A percentile compares a stretch with the other conserved stretches of the same genome.
phyloP scores from a whole-genome alignment of 768 basidiomycete genomes.

The Collybia sordida region DNA sequence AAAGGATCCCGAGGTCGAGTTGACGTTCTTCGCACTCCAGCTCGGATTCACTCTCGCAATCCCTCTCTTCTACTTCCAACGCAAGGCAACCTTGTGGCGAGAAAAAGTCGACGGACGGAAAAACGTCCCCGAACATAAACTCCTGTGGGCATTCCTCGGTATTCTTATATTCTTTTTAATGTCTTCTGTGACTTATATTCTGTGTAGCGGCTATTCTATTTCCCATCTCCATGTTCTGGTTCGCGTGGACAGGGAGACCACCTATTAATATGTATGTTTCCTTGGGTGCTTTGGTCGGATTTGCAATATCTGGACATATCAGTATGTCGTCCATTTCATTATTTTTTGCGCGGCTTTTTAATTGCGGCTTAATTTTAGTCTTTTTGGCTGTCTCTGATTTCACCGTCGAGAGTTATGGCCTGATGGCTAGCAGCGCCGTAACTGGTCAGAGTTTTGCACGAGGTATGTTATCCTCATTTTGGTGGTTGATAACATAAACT shows the following conservation, averaged over 20 bases:
- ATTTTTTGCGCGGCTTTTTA: neutral
- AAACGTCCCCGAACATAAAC: constrained; percentile 19
- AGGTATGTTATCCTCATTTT: constrained; percentile 4
- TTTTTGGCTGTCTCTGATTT: constrained; percentile 20
- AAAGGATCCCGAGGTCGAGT: constrained; percentile 11
- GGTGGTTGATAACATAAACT: neutral
- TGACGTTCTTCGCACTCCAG: constrained; percentile 15
- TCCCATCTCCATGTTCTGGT: constrained; percentile 22
- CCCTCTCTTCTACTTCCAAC: constrained; percentile 17
- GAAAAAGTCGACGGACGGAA: constrained; percentile 15
- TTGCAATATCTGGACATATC: constrained; percentile 20
- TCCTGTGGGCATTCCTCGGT: constrained; percentile 19
- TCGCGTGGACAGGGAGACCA: constrained; percentile 19
- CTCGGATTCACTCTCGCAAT: constrained; percentile 16
- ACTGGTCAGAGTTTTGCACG: constrained; percentile 22
- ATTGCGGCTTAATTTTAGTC: constrained; percentile 1
- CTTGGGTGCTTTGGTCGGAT: constrained; percentile 15
- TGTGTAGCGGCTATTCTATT: constrained; percentile 17
- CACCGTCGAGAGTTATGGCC: constrained; percentile 21
- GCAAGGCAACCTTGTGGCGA: constrained; percentile 15
- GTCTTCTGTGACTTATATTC: neutral
- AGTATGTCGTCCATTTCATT: constrained; percentile 4
- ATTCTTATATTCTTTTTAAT: neutral
- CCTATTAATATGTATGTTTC: constrained; percentile 18
- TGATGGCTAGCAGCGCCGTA: constrained; percentile 21